Conservation (phyloP, 192 early-diverging fungal species). For the Borealophlyctis nickersoniae region DNA sequence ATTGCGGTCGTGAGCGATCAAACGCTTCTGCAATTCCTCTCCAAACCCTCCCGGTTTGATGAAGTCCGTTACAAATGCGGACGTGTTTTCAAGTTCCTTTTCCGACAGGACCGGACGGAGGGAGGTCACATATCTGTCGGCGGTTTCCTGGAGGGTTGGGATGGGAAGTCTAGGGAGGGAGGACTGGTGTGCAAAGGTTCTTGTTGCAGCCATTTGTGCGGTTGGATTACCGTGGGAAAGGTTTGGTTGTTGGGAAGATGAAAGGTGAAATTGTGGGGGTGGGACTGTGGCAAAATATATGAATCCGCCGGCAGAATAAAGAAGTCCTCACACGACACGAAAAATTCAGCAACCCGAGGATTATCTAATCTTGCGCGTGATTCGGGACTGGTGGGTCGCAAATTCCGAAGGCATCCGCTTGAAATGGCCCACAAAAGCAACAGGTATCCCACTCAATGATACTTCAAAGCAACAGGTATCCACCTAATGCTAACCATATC, state of each 20-base stretch:
- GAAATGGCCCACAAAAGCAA: too few species aligned
- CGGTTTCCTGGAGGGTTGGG: slow-evolving; percentile 77
- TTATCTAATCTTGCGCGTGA: too few species aligned
- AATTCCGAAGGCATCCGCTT: too few species aligned
- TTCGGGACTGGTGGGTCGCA: too few species aligned
- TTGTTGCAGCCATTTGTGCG: too few species aligned
- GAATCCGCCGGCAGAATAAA: too few species aligned
- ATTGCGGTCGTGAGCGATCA: slow-evolving; percentile 69
- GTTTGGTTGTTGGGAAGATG: not conserved
- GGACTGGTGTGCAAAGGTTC: slow-evolving; percentile 31
- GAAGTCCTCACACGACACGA: too few species aligned
- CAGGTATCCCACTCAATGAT: too few species aligned
- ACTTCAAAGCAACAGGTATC: too few species aligned
- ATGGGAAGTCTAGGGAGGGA: slow-evolving; percentile 87
- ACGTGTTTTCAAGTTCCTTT: slow-evolving; percentile 67
- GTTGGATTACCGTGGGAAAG: not conserved
- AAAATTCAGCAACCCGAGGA: too few species aligned
- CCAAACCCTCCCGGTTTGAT: slow-evolving; percentile 75
- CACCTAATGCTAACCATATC: too few species aligned
- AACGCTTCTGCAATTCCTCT: slow-evolving; percentile 76
- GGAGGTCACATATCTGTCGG: slow-evolving; percentile 75
- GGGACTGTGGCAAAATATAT: too few species aligned
- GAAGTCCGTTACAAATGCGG: slow-evolving; percentile 71
- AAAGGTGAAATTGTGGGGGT: not conserved
- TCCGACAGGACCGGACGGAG: slow-evolving; percentile 67